These are phyloP conservation scores for Fagopyrum tataricum DNA, from an alignment of 148 eudicot genomes.

Conservation along the genomic window DNA sequence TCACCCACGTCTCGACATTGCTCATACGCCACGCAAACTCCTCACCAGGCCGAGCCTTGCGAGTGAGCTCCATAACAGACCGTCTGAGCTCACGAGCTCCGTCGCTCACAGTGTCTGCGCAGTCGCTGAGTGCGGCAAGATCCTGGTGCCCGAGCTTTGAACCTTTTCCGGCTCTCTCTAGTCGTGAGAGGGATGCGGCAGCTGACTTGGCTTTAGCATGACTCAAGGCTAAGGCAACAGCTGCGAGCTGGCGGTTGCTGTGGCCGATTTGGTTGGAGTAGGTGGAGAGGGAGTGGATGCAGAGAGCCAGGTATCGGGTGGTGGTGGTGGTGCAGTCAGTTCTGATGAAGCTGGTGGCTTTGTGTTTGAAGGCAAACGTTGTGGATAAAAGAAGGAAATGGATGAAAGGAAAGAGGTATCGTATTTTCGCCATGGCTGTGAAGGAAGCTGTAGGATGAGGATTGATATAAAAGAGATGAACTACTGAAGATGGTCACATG, in stretches of 20 bases:
- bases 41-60: conserved; percentile 18
- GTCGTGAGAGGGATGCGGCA: conserved; percentile 24
- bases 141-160: conserved; percentile 29
- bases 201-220: conserved; percentile 15
- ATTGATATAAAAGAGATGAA: background rate
- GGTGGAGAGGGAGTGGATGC: background rate
- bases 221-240: background rate
- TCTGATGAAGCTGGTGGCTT: background rate
- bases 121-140: conserved; percentile 48
- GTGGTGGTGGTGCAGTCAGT: background rate
- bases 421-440: background rate
- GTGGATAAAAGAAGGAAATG: background rate
- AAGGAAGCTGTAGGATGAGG: background rate
- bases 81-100: conserved; percentile 39
- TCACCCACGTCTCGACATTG: conserved; percentile 65
- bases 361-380: background rate
- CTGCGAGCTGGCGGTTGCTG: conserved; percentile 1
- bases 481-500: background rate
- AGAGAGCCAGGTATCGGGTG: conserved; percentile 1
- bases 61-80: conserved; percentile 46
- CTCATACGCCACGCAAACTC: conserved; percentile 56
- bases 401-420: background rate
- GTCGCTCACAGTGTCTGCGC: conserved; percentile 39
- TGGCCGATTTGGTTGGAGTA: background rate
- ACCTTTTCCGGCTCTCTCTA: conserved; percentile 18